Conservation (phyloP, 495 filamentous ascomycete genomes). For the Xylaria grammica region DNA sequence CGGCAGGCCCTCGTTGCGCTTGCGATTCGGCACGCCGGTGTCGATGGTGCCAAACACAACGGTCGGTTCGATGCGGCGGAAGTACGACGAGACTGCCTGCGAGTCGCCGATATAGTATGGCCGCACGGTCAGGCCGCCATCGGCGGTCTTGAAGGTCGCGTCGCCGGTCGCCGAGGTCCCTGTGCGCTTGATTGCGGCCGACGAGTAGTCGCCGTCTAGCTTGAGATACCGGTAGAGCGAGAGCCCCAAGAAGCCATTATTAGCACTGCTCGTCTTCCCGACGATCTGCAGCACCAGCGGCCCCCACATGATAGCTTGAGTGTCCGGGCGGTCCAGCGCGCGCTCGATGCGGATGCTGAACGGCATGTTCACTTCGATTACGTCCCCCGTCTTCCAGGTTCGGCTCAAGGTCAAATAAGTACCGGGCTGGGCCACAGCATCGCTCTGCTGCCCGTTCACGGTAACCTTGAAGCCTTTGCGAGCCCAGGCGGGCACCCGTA, state of each 20-base stretch:
- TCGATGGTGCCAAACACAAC: conserved; percentile 28
- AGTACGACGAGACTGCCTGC: conserved; percentile 30
- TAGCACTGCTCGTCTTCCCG: conserved; percentile 23
- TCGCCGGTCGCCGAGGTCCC: conserved; percentile 20
- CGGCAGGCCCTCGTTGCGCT: conserved; percentile 30
- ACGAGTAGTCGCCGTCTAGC: conserved; percentile 28
- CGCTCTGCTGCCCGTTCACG: conserved; percentile 32
- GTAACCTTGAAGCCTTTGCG: conserved; percentile 32
- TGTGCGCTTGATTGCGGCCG: conserved; percentile 24
- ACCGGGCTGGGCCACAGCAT: conserved; percentile 22
- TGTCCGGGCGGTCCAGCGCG: conserved; percentile 35
- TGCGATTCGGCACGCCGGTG: conserved; percentile 27
- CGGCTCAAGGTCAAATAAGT: conserved; percentile 37
- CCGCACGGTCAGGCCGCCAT: conserved; percentile 24
- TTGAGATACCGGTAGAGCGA: conserved; percentile 32
- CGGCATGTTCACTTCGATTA: conserved; percentile 35
- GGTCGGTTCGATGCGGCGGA: conserved; percentile 26
- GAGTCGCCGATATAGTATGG: conserved; percentile 32
- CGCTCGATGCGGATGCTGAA: conserved; percentile 37
- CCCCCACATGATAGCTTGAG: conserved; percentile 38
- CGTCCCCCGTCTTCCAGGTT: conserved; percentile 38
- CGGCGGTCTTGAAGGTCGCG: conserved; percentile 21
- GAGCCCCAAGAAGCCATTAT: conserved; percentile 18
- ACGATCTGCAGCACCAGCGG: conserved; percentile 34
- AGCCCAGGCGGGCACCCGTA: conserved; percentile 40